Evolutionary conservation across 345 rosid genomes (phyloP).

Genomic region (Bretschneidera sinensis): DNA sequence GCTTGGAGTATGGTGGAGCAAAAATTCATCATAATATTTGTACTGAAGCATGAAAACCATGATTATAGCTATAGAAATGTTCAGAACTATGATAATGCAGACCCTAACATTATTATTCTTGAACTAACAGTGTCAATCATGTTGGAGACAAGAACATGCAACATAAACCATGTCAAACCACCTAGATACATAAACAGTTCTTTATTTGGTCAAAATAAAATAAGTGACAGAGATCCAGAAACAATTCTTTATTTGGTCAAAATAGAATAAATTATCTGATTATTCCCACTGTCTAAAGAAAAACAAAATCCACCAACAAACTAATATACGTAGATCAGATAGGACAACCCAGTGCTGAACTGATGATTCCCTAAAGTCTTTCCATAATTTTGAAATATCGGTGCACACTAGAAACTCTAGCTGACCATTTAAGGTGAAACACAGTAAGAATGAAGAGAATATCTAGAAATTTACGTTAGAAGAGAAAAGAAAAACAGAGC

Average conservation of each 20-base stretch:
- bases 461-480: too few relatives aligned
- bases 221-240: too few relatives aligned
- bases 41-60: not conserved
- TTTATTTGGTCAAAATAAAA: not conserved
- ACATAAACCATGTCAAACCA: not conserved
- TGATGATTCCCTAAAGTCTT: not conserved
- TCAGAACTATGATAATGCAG: too few relatives aligned
- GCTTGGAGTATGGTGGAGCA: not conserved
- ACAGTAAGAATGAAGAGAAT: not conserved
- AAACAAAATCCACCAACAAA: too few relatives aligned
- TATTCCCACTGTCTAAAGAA: too few relatives aligned
- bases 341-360: not conserved
- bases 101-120: too few relatives aligned
- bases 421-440: not conserved
- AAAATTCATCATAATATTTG: not conserved
- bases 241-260: not conserved
- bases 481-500: slow-evolving; percentile 4
- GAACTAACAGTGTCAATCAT: too few relatives aligned
- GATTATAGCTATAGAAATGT: too few relatives aligned
- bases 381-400: not conserved
- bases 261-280: not conserved
- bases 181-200: too few relatives aligned
- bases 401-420: not conserved
- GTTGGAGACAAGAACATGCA: too few relatives aligned
- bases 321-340: too few relatives aligned